Evolutionary conservation across 805 yeast species (phyloP), one percentile per base, ranked within the genome.

Genomic region (Hagleromyces aurorensis): DNA sequence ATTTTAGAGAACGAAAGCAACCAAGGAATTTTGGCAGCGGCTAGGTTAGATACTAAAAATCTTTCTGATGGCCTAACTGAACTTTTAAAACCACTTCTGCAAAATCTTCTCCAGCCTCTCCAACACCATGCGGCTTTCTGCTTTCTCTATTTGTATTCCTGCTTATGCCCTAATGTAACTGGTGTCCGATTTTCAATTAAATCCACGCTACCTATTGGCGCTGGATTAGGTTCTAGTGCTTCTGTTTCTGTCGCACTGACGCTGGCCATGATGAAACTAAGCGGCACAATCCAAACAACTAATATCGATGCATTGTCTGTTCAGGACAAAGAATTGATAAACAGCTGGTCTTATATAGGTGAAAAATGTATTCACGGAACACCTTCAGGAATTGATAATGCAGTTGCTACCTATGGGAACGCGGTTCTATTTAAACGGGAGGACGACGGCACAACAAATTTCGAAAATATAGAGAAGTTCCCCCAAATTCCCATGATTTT

Each of bases 341-440:
- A 89, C 41, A 59, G 65, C 5, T 87, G 95, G 94, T 77, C 97
- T 1, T 80, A 80, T 41, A 67, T 89, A 63, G 97, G 96, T 21
- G 98, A 91, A 55, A 80, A 79, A 52, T 85, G 96, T 52, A 82
- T 87, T 43, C 97, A 89, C 52, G 97, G 97, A 2, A 86, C 82
- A 45, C 98, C 98, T 6, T 78, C 93, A 12, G 98, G 98, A 8
- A 85, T 91, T 30, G 98, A 91, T 55, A 91, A 91, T 50, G 86
- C 96, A 0, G 96, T 89, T 27, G 93, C 97, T 2, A 81, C 96
- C 0, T 78, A 77, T 43, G 98, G 98, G 13, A 96, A 96, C 26
- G 97, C 97, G 0, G 94, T 91, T 1, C 65, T 78, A 73, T 89
- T 77, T 59, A 89, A 81, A 58, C 71, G 94, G 25, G 43, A 42